A percentile compares a stretch with the other conserved stretches of the same genome.
These are phyloP conservation scores for Escallonia herrerae DNA, from an alignment of 129 eudicot species.

Conservation along the genomic window DNA sequence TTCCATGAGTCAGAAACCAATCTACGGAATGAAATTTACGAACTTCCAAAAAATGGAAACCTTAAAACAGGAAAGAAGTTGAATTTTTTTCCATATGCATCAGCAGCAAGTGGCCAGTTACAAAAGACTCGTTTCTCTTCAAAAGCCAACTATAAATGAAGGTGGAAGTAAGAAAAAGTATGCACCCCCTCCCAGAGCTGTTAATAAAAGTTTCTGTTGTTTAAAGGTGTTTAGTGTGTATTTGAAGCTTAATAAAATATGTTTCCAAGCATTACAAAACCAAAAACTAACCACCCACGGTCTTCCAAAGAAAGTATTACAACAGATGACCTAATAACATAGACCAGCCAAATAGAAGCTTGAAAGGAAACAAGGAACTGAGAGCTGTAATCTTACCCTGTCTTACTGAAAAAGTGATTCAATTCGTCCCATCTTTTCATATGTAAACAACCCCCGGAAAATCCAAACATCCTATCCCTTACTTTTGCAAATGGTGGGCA, in stretches of 20 bases:
- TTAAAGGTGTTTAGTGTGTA: neutral
- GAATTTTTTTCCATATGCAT: too few species aligned
- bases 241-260: neutral
- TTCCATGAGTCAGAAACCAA: neutral
- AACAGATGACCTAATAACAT: neutral
- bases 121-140: neutral
- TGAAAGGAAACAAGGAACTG: neutral
- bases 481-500: conserved; percentile 53
- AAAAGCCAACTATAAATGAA: neutral
- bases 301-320: neutral
- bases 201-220: neutral
- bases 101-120: too few species aligned
- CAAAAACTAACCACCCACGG: neutral
- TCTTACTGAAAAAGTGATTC: conserved; percentile 57
- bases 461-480: conserved; percentile 71
- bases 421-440: conserved; percentile 90
- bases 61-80: neutral
- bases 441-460: conserved; percentile 67
- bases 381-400: conserved; percentile 45
- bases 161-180: neutral
- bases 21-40: neutral
- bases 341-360: neutral
- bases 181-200: neutral
- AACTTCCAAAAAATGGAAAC: neutral
- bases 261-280: neutral